These are phyloP conservation scores for Cytospora piceicola DNA, from an alignment of 2,329 filamentous ascomycete species.

Conservation along the genomic window DNA sequence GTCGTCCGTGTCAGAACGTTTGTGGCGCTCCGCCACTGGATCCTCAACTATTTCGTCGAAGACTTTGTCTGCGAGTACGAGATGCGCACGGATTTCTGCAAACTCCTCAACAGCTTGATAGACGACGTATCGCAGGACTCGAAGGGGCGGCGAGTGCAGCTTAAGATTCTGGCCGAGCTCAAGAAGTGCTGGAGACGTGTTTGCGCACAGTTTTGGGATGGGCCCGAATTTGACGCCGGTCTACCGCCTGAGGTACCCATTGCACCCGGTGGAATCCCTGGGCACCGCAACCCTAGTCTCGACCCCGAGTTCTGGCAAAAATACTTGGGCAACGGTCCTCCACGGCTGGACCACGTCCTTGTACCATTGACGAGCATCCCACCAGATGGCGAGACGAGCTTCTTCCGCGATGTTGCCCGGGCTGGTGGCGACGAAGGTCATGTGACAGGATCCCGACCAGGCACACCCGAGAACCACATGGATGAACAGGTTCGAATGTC, in stretches of 20 bases:
- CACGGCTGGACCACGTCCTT: slow-evolving; percentile 49
- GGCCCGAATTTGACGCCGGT: slow-evolving; percentile 65
- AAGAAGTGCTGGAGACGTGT: slow-evolving; percentile 97
- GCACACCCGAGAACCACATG: slow-evolving; percentile 49
- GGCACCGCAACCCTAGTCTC: slow-evolving; percentile 58
- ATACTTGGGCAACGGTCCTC: slow-evolving; percentile 46
- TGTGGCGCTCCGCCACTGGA: slow-evolving; percentile 94
- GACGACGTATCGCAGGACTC: slow-evolving; percentile 55
- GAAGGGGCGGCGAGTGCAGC: slow-evolving; percentile 54
- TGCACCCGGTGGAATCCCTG: slow-evolving; percentile 73
- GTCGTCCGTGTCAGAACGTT: slow-evolving; percentile 96
- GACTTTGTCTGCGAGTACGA: slow-evolving; percentile 82
- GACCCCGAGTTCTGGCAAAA: slow-evolving; percentile 60
- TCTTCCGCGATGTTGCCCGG: slow-evolving; percentile 52
- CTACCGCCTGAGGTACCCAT: slow-evolving; percentile 69
- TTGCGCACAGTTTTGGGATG: slow-evolving; percentile 88
- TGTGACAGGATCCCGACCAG: slow-evolving; percentile 41
- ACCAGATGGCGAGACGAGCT: slow-evolving; percentile 42
- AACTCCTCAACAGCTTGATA: slow-evolving; percentile 72
- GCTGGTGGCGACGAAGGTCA: slow-evolving; percentile 33
- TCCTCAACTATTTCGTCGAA: slow-evolving; percentile 95
- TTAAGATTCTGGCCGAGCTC: slow-evolving; percentile 90
- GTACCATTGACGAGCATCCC: slow-evolving; percentile 37
- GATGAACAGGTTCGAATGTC: slow-evolving; percentile 47
- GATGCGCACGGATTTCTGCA: slow-evolving; percentile 78